phyloP scores from a whole-genome alignment of 306 rosid genomes.

The Leucaena leucocephala region DNA sequence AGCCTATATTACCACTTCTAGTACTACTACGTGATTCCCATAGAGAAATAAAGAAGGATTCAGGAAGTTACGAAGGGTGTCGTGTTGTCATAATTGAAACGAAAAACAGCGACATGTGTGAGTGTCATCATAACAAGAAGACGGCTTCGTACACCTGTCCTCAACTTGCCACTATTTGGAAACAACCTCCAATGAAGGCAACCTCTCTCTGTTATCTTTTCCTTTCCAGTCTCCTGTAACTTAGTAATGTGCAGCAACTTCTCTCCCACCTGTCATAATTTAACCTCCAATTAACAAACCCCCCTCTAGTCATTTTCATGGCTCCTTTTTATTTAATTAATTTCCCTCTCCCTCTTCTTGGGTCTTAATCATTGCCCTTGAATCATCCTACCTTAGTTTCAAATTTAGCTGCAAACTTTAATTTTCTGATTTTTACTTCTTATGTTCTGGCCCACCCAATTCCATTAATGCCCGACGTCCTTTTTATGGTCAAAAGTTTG shows the following conservation, averaged over 20 bases:
- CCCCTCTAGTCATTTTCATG: constrained; percentile 20
- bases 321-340: background rate
- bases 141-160: constrained; percentile 41
- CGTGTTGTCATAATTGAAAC: constrained; percentile 40
- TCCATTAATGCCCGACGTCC: constrained; percentile 5
- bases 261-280: constrained; percentile 3
- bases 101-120: constrained; percentile 30
- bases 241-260: background rate
- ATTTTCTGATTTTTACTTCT: constrained; percentile 22
- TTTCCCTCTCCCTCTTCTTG: background rate
- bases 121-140: constrained; percentile 45
- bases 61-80: constrained; percentile 30
- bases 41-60: constrained; percentile 17
- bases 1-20: too few relatives aligned
- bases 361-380: constrained; percentile 18
- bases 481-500: constrained; percentile 11
- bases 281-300: constrained; percentile 16
- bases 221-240: background rate
- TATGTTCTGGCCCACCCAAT: constrained; percentile 20
- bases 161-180: constrained; percentile 36
- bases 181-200: constrained; percentile 17
- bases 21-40: background rate
- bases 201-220: background rate
- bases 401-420: constrained; percentile 27
- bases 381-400: constrained; percentile 30